Evolutionary conservation across 129 eudicot genomes (phyloP).

Genomic region (Pulicaria dysenterica): DNA sequence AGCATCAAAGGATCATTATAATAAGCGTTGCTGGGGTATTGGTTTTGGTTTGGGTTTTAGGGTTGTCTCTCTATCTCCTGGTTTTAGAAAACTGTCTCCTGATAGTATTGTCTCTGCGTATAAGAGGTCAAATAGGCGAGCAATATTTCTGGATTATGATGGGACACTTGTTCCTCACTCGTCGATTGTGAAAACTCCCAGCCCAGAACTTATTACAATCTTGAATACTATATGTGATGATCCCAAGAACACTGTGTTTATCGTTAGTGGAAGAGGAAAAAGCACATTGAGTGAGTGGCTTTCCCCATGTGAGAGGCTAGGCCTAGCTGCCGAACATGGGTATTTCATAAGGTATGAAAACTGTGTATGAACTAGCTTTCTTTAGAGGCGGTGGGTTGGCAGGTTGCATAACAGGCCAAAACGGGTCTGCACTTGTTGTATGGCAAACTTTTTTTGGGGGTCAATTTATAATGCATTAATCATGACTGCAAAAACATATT

Average conservation of each 20-base stretch:
- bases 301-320: conserved; percentile 63
- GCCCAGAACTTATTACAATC: conserved; percentile 51
- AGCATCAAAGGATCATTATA: conserved; percentile 69
- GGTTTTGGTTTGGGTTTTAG: conserved; percentile 76
- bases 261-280: conserved; percentile 81
- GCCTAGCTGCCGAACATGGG: conserved; percentile 90
- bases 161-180: conserved; percentile 74
- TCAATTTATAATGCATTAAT: neutral
- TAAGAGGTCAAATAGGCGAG: conserved; percentile 59
- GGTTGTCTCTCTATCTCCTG: conserved; percentile 64
- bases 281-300: conserved; percentile 67
- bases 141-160: conserved; percentile 77
- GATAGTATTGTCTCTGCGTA: conserved; percentile 66
- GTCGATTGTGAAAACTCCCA: conserved; percentile 51
- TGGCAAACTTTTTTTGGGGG: neutral
- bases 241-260: conserved; percentile 75
- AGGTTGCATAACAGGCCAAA: neutral
- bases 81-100: conserved; percentile 59
- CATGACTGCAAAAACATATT: neutral
- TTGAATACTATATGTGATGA: conserved; percentile 60
- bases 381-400: neutral
- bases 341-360: conserved; percentile 61
- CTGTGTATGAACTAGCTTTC: neutral
- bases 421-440: neutral
- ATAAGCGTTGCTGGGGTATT: conserved; percentile 76